Base-by-base conservation (phyloP, 306 rosid genomes). In the Casuarina glauca region DNA sequence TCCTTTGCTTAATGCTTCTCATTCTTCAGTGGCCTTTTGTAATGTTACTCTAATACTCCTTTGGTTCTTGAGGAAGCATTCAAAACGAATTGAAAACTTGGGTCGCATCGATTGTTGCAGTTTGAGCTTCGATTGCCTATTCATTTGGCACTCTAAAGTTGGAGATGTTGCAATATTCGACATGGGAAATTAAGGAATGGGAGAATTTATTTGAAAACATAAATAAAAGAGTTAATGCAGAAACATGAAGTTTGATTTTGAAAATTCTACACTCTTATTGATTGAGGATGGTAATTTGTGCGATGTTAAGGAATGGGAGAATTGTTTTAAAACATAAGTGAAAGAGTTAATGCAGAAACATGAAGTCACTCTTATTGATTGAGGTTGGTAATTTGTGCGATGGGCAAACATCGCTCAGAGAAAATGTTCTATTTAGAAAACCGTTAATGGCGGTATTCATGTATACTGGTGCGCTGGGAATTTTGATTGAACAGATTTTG, bases 1-100 rank as follows among this genome's bases (percentile, higher is more conserved):
- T 41, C 26, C 9, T 66, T 41, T 66, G 49, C 71, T 16, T 3
- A 3, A 39, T 13, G 38, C 12, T 9, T 69, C 42, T 8, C 43
- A 63, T 35, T 54, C 3, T 52, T 66, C 48, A 39, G 35, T 62
- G 67, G 71, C 73, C 73, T 38, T 73, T 42, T n/a, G 43, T 72
- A 9, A 12, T 16, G 51, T 79, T 77, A 78, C 8, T 49, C 68
- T 51, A 9, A 20, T 36, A 4, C 62, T 43, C 42, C 15, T 71
- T 70, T 53, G n/a, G 26, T 72, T 54, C 54, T 74, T 43, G 17
- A 44, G 19, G 62, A 74, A 51, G 32, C 32, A 63, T 15, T 52
- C 66, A 9, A 42, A 46, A 49, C 4, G 51, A 50, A 43, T 69
- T 52, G 74, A n/a, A n/a, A 35, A 10, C 32, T 77, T 41, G 32